Conservation (phyloP, 208 protist species). For the Herpetomonas samuelpessoai region DNA sequence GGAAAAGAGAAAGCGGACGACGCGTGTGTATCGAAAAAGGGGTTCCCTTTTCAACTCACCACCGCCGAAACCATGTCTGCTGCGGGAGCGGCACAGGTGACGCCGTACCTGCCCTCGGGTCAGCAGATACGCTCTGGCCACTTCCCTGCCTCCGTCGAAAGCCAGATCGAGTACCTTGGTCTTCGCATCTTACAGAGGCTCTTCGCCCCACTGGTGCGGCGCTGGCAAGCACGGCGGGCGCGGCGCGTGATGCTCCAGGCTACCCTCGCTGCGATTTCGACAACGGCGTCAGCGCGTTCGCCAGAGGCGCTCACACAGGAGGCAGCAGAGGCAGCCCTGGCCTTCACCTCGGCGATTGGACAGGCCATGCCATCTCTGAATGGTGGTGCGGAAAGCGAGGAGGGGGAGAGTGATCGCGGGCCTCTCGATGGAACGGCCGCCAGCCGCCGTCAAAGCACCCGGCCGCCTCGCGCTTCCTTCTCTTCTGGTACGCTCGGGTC, state of each 20-base stretch:
- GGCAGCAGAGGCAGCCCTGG: conserved; percentile 1
- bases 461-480: not conserved
- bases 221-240: not conserved
- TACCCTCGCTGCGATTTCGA: not conserved
- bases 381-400: not conserved
- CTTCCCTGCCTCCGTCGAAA: not conserved
- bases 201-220: conserved; percentile 2
- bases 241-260: not conserved
- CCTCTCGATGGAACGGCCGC: too few species aligned
- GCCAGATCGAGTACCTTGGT: conserved; percentile 5
- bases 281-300: too few species aligned
- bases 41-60: too few species aligned
- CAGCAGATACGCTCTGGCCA: not conserved
- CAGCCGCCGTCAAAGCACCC: not conserved
- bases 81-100: not conserved
- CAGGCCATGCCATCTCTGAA: conserved; percentile 15
- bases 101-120: not conserved
- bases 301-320: not conserved
- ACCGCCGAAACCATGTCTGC: too few species aligned
- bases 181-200: not conserved
- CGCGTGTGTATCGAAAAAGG: too few species aligned
- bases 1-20: too few species aligned
- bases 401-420: not conserved
- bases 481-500: not conserved
- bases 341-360: conserved; percentile 11